Conservation (phyloP, 176 grass and related monocot genomes). For the Dendrocalamus sinicus region DNA sequence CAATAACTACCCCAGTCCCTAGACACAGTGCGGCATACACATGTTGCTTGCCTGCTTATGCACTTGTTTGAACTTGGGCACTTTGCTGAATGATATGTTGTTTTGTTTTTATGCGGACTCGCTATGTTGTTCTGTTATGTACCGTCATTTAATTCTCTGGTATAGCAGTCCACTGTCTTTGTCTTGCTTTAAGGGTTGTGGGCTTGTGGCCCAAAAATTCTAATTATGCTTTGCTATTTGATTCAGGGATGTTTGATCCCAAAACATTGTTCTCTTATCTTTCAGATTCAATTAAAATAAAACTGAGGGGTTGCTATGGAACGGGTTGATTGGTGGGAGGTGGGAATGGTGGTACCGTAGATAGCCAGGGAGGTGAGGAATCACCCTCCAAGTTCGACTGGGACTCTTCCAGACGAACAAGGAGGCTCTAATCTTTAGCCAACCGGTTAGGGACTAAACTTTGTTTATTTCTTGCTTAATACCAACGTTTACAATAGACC, state of each 20-base stretch:
- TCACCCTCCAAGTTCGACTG: too few species aligned
- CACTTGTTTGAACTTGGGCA: background rate
- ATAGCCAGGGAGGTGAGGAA: too few species aligned
- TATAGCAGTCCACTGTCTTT: background rate
- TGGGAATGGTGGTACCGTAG: too few species aligned
- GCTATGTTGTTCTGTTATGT: slow-evolving; percentile 16
- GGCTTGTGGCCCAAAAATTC: background rate
- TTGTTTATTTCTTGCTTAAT: too few species aligned
- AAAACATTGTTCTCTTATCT: background rate
- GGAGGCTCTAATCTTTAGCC: too few species aligned
- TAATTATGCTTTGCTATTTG: background rate
- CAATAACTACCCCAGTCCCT: background rate
- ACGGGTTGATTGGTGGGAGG: too few species aligned
- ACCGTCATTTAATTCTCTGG: background rate
- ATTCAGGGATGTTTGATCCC: background rate
- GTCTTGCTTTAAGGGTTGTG: slow-evolving; percentile 6
- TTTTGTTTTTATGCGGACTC: background rate
- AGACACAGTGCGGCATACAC: background rate
- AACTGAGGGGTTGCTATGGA: background rate
- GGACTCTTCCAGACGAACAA: too few species aligned
- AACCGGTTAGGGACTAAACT: too few species aligned
- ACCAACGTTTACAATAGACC: too few species aligned
- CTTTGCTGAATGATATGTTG: background rate
- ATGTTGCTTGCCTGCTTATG: background rate
- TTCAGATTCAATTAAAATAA: slow-evolving; percentile 26